phyloP scores from a whole-genome alignment of 768 basidiomycete species.

The Phanerochaete sordida region DNA sequence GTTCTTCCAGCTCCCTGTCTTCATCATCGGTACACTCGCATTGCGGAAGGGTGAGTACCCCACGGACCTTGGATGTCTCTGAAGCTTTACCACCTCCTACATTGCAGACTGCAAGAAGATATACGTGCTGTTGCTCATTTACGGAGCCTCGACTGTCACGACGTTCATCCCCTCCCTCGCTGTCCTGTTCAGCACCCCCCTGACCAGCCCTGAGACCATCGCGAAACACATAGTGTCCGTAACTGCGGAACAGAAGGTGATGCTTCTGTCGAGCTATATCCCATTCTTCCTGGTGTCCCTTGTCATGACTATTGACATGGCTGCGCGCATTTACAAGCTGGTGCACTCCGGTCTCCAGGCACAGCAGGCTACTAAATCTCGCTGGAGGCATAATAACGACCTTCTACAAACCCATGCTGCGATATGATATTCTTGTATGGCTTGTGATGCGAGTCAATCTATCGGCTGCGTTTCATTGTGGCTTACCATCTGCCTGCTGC shows the following conservation, averaged over 20 bases:
- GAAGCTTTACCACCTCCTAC: neutral
- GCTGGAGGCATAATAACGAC: neutral
- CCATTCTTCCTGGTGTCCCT: constrained; percentile 75
- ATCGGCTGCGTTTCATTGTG: too few relatives aligned
- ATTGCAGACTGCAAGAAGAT: constrained; percentile 44
- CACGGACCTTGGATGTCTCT: too few relatives aligned
- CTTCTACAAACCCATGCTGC: too few relatives aligned
- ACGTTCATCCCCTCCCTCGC: constrained; percentile 72
- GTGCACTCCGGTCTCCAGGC: constrained; percentile 2
- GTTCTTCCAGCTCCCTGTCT: constrained; percentile 73
- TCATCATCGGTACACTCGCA: constrained; percentile 59
- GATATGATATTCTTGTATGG: too few relatives aligned
- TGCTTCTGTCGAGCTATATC: constrained; percentile 67
- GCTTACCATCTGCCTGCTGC: too few relatives aligned
- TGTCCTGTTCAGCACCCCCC: constrained; percentile 52
- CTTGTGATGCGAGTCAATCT: too few relatives aligned
- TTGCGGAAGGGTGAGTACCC: constrained; percentile 50
- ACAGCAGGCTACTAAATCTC: neutral
- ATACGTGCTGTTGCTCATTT: constrained; percentile 64
- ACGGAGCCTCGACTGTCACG: constrained; percentile 75
- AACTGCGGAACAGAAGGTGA: constrained; percentile 44
- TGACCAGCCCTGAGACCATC: constrained; percentile 31
- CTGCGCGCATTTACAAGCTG: constrained; percentile 26
- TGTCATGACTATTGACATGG: constrained; percentile 74
- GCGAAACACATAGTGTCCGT: constrained; percentile 35